Evolutionary conservation across 169 alveolate species (phyloP), one percentile per base, ranked within the genome.

Genomic region (Plasmodium billcollinsi): DNA sequence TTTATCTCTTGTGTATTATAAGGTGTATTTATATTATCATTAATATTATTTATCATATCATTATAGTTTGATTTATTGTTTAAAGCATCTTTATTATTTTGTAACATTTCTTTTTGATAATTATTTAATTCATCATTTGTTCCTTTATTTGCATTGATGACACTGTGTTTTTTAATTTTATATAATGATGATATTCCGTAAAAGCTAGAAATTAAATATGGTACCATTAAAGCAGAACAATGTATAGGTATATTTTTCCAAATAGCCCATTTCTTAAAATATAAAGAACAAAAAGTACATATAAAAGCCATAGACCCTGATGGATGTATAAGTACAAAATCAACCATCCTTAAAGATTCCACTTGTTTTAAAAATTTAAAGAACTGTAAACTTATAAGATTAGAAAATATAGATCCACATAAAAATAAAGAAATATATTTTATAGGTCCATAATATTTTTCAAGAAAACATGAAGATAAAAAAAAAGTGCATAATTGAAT

Each of bases 241-340:
- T 69, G 80, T 5, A 80, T 62, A 20, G 90, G 90, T 21, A 80
- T 69, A 61, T 47, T 62, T 61, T 80, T 80, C 90, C 90, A 80
- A 26, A 80, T 69, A 45, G 74, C 61, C 43, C 85, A 69, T 21
- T 80, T 80, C 70, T 80, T 69, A 83, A 80, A 80, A 52, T 61
- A 80, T n/a, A 80, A 61, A 33, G 90, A 80, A 29, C 90, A 80
- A 1, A 80, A 50, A 29, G 90, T 74, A 43, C 90, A 80, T 56
- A 80, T 80, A 58, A 80, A 80, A 43, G 90, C 83, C 90, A 80
- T 80, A 14, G 73, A 80, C 11, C 90, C 90, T 47, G 90, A 80
- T 12, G 90, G 90, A 61, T 80, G 90, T 69, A 80, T 80, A 49
- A 80, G 85, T 9, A 56, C 85, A 69, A 69, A 69, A 50, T 49